Base-by-base conservation (phyloP, 2,329 filamentous ascomycete genomes). In the Aspergillus sp. region DNA sequence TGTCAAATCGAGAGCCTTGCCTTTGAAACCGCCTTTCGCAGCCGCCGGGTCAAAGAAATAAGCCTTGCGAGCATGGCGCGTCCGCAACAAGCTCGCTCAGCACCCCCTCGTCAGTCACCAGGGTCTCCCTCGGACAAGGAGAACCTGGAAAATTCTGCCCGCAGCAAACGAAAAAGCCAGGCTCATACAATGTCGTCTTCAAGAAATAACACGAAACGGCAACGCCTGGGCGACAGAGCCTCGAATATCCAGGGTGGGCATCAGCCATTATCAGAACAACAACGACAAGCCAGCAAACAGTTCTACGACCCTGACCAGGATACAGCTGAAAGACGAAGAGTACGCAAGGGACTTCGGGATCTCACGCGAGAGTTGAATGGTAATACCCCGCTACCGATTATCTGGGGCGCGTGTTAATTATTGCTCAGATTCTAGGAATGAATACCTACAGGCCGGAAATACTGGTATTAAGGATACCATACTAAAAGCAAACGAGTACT, bases 281-380 rank as follows among this genome's bases (percentile, higher is more conserved):
- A 70, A 57, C 64, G 61, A 15, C 65, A 72, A 56, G 65, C 65
- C 27, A 80, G 83, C 19, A 78, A 80, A 5, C 65, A 76, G 55
- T 84, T 76, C 62, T 96, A 93, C 73, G 89, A 97, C 68, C 93
- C 92, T 0, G 87, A 96, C 60, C 93, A 97, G 70, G 82, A 91
- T 56, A 80, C 89, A 12, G 84, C 89, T 44, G 84, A 92, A 73
- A 86, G 91, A 41, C 83, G 93, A 22, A 77, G 80, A 53, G 77
- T 96, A 34, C 89, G 92, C 59, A 85, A 85, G 57, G 83, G 82
- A 9, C 82, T 92, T 58, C 84, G 93, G 61, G 85, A 87, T 44
- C 79, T 96, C n/a, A 79, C 81, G 24, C 77, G 81, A 50, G 79
- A 85, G 44, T 75, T 89, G 76, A 71, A 89, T 61, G 84, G 85